Evolutionary conservation across 2,329 filamentous ascomycete species (phyloP), one percentile per base, ranked within the genome.

Genomic region (Paecilomyces variotii): DNA sequence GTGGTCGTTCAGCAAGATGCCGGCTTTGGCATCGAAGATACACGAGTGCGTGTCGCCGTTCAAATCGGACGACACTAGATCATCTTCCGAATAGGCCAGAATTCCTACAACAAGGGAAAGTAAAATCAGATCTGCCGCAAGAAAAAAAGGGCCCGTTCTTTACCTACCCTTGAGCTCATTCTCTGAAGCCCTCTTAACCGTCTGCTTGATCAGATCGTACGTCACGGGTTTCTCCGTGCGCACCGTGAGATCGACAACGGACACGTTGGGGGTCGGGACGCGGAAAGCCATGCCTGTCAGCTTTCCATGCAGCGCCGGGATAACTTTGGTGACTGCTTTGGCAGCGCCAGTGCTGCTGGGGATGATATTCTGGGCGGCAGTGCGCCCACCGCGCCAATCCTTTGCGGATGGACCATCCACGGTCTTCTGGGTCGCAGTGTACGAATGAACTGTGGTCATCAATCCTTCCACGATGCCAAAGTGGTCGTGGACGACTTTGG

Each of bases 241-340:
- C 83, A 80, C 83, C 69, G 91, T 96, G 76, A 96, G 80, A 78
- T 96, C 91, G 72, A 96, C 91, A 78, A 96, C 91, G 66, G 91
- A 96, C 76, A 96, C 91, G 82, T 96, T 96, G 82, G 89, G 80
- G 68, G 91, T 96, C 67, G 91, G 91, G 57, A 96, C 91, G 85
- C 91, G 91, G 86, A 96, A 91, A 67, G 91, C 86, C 88, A 96
- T 95, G 80, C 91, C 91, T 63, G 91, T 96, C 65, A 96, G 89
- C 85, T 96, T 96, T 83, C 91, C 91, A 80, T 95, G 94, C 69
- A 96, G 85, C 68, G 84, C 83, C 66, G 91, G 91, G 71, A 96
- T 94, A 80, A 96, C 91, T 83, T 96, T 94, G 80, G 91, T 91
- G 79, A 96, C 90, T 71, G 91, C 91, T 87, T 96, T 96, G 74